These are phyloP conservation scores for Solanum chmielewskii DNA, from an alignment of 257 asterid genomes.

Conservation along the genomic window DNA sequence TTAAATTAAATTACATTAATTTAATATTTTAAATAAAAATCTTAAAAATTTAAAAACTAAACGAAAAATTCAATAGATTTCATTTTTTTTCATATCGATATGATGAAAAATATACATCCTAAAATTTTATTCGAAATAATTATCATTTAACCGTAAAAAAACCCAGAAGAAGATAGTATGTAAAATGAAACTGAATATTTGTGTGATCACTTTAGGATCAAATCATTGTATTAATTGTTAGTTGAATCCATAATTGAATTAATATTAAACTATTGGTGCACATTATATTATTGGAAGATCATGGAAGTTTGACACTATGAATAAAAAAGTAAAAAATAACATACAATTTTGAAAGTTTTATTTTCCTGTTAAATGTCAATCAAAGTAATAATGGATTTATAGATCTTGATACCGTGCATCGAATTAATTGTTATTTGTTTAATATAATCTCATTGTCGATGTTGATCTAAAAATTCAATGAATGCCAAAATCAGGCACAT, in stretches of 20 bases:
- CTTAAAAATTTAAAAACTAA: too few species aligned
- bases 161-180: not conserved
- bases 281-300: not conserved
- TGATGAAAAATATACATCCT: too few species aligned
- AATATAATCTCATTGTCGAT: not conserved
- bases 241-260: not conserved
- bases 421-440: not conserved
- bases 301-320: not conserved
- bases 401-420: not conserved
- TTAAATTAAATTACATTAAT: too few species aligned
- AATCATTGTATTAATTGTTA: not conserved
- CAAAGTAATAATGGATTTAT: not conserved
- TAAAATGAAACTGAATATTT: not conserved
- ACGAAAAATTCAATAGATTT: rapidly evolving
- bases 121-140: too few species aligned
- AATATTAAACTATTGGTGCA: not conserved
- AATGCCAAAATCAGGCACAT: not conserved
- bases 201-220: not conserved
- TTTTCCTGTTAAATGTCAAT: not conserved
- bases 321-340: not conserved
- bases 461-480: not conserved
- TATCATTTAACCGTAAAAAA: too few species aligned
- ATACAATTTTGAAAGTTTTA: not conserved
- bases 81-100: too few species aligned
- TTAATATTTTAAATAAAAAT: too few species aligned